Conservation (phyloP, 331 rosid genomes). For the Acacia concinna region DNA sequence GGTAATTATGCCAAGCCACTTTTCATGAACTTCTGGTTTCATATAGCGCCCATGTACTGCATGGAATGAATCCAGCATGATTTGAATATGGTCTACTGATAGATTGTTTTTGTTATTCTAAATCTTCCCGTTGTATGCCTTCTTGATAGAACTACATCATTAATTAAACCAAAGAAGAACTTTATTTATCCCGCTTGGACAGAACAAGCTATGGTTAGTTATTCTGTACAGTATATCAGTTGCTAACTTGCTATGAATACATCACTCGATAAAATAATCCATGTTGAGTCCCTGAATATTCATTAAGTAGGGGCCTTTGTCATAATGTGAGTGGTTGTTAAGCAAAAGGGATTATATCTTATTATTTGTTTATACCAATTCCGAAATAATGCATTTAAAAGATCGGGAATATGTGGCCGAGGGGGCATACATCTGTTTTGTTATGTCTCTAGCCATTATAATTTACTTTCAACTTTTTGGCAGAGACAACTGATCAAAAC, state of each 20-base stretch:
- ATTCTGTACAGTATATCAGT: not conserved
- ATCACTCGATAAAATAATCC: constrained; percentile 1
- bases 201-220: constrained; percentile 3
- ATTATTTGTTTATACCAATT: not conserved
- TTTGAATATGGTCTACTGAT: constrained; percentile 1
- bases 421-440: constrained; percentile 9
- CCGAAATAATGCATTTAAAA: not conserved
- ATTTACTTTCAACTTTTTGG: constrained; percentile 11
- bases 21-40: too few relatives aligned
- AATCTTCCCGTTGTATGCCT: constrained; percentile 19
- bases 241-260: constrained; percentile 2
- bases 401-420: constrained; percentile 19
- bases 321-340: not conserved
- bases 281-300: not conserved
- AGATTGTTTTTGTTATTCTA: constrained; percentile 8
- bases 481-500: constrained; percentile 76
- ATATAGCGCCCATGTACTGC: too few relatives aligned
- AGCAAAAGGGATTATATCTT: not conserved
- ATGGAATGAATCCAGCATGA: not conserved
- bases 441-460: not conserved
- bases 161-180: constrained; percentile 8
- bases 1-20: too few relatives aligned
- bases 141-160: constrained; percentile 15
- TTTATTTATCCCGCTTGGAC: not conserved
- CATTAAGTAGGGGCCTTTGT: not conserved